Percentiles rank a stretch among this genome's conserved stretches.
Evolutionary conservation across 1,284 basidiomycete species (phyloP).

Genomic region (Cystobasidium slooffiae): DNA sequence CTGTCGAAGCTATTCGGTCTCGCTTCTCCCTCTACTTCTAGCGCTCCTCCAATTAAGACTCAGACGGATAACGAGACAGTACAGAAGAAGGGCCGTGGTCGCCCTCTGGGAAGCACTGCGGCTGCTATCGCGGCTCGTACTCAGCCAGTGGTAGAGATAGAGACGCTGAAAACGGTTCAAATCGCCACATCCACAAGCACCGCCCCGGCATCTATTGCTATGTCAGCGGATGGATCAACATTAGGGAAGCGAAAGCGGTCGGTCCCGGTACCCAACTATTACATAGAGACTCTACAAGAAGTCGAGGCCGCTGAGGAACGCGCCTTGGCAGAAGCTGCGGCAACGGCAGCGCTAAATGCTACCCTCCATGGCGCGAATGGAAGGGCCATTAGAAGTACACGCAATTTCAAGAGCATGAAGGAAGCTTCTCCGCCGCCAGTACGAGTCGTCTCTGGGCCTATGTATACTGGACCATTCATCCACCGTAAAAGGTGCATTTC

Average conservation of each 20-base stretch:
- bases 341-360: background rate
- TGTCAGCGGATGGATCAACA: background rate
- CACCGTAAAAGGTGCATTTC: conserved; percentile 25
- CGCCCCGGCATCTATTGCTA: background rate
- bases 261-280: background rate
- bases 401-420: conserved; percentile 21
- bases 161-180: background rate
- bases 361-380: background rate
- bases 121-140: background rate
- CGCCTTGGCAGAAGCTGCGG: conserved; percentile 7
- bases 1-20: background rate
- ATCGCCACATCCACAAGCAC: background rate
- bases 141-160: conserved; percentile 7
- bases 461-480: conserved; percentile 34
- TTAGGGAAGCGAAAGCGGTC: conserved; percentile 16
- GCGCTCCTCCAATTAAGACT: background rate
- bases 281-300: background rate
- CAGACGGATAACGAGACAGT: background rate
- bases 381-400: conserved; percentile 7
- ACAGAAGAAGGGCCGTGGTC: conserved; percentile 7
- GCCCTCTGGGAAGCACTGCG: background rate
- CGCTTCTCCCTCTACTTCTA: background rate
- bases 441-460: background rate
- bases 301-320: background rate
- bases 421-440: background rate